A percentile compares a stretch with the other conserved stretches of the same genome.
Conservation (phyloP, 2,329 filamentous ascomycete species). For the Cadophora sp. region DNA sequence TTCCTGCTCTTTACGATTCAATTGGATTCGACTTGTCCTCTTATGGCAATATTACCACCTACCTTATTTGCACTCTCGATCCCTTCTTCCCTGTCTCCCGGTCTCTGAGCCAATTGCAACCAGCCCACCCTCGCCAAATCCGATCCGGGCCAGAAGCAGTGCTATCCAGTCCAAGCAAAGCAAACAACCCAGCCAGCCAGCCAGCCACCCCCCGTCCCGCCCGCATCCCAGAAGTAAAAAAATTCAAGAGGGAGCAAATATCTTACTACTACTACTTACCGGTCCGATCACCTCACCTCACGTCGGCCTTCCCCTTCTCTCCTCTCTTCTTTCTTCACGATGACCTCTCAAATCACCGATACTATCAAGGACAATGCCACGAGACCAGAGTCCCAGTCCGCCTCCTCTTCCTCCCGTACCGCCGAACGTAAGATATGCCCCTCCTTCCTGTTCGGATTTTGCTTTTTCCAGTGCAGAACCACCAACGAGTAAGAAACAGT, state of each 20-base stretch:
- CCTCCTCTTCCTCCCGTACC: conserved; percentile 44
- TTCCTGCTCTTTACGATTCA: background rate
- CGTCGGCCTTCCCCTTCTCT: conserved; percentile 28
- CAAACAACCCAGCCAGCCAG: background rate
- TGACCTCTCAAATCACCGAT: conserved; percentile 35
- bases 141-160: background rate
- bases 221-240: conserved; percentile 18
- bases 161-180: background rate
- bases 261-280: conserved; percentile 32
- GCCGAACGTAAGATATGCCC: conserved; percentile 26
- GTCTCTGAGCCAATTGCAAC: conserved; percentile 1
- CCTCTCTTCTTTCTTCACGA: conserved; percentile 41
- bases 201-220: background rate
- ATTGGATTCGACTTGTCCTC: conserved; percentile 1
- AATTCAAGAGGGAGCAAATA: conserved; percentile 3
- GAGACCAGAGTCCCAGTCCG: conserved; percentile 43
- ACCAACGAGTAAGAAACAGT: conserved; percentile 7
- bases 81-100: conserved; percentile 12
- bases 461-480: background rate
- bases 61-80: conserved; percentile 23
- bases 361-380: conserved; percentile 39
- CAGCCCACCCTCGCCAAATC: background rate
- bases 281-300: conserved; percentile 27
- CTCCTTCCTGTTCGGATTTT: background rate
- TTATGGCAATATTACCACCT: conserved; percentile 16